phyloP scores from a whole-genome alignment of 78 protist genomes.

The Cavenderia fasciculata region DNA sequence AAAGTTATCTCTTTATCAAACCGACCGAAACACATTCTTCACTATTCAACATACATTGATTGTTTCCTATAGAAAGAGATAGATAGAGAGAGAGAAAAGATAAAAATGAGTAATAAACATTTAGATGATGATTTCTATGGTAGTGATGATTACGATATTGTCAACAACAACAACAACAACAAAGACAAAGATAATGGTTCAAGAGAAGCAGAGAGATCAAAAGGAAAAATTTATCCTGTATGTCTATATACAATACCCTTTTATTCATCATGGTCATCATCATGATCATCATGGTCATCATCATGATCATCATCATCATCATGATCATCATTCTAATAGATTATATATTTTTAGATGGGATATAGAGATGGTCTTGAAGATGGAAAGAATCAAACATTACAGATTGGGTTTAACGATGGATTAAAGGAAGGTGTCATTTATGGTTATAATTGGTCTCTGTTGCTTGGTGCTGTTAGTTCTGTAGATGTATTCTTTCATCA shows the following conservation, averaged over 20 bases:
- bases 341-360: conserved; percentile 29
- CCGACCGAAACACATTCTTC: too few species aligned
- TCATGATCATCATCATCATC: not conserved
- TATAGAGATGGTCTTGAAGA: conserved; percentile 63
- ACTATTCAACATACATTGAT: not conserved
- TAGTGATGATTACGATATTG: conserved; percentile 3
- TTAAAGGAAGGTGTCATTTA: conserved; percentile 10
- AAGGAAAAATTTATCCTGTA: conserved; percentile 34
- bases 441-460: conserved; percentile 50
- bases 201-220: conserved; percentile 45
- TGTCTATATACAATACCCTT: not conserved
- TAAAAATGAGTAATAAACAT: not conserved
- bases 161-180: not conserved
- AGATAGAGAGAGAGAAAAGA: too few species aligned
- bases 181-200: too few species aligned
- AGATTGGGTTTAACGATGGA: conserved; percentile 65
- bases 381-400: conserved; percentile 66
- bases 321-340: not conserved
- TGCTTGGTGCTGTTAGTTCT: conserved; percentile 42
- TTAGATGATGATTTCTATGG: conserved; percentile 66
- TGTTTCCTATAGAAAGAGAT: too few species aligned
- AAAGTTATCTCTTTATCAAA: not conserved
- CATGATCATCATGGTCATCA: not conserved
- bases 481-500: conserved; percentile 70
- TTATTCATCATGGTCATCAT: not conserved